These are phyloP conservation scores for Amanita inopinata DNA, from an alignment of 768 basidiomycete species.

Conservation along the genomic window DNA sequence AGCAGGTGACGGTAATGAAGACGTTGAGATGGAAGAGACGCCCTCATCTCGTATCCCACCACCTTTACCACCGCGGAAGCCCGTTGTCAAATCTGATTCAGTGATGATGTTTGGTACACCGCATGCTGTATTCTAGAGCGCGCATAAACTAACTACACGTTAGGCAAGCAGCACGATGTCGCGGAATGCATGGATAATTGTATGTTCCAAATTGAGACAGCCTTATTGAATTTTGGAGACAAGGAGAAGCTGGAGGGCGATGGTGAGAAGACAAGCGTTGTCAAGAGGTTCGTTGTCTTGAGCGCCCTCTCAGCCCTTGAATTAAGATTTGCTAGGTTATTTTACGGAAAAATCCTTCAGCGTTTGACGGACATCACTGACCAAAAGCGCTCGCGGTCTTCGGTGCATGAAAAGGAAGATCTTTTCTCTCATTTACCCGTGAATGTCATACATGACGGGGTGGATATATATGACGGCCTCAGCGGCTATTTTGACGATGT, in stretches of 20 bases:
- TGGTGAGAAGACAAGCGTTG: conserved; percentile 61
- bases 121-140: not conserved
- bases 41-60: conserved; percentile 34
- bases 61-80: conserved; percentile 46
- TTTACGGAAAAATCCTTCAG: conserved; percentile 81
- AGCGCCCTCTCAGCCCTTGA: no score
- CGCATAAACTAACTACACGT: conserved; percentile 10
- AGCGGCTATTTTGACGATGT: conserved; percentile 85
- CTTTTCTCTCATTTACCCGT: conserved; percentile 90
- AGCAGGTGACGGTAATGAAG: conserved; percentile 22
- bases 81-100: conserved; percentile 50
- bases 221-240: conserved; percentile 65
- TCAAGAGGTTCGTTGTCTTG: conserved; percentile 61
- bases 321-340: no score
- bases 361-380: conserved; percentile 30
- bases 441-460: conserved; percentile 82
- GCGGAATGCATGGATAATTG: conserved; percentile 99
- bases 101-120: conserved; percentile 84
- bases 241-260: conserved; percentile 30
- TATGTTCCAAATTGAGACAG: conserved; percentile 97
- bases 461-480: conserved; percentile 90
- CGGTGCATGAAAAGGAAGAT: conserved; percentile 81
- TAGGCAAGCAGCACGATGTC: conserved; percentile 95
- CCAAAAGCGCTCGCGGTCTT: conserved; percentile 32
- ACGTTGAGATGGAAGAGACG: conserved; percentile 25